Evolutionary conservation across 2,329 filamentous ascomycete genomes (phyloP).

Genomic region (Diaporthe ampelina): DNA sequence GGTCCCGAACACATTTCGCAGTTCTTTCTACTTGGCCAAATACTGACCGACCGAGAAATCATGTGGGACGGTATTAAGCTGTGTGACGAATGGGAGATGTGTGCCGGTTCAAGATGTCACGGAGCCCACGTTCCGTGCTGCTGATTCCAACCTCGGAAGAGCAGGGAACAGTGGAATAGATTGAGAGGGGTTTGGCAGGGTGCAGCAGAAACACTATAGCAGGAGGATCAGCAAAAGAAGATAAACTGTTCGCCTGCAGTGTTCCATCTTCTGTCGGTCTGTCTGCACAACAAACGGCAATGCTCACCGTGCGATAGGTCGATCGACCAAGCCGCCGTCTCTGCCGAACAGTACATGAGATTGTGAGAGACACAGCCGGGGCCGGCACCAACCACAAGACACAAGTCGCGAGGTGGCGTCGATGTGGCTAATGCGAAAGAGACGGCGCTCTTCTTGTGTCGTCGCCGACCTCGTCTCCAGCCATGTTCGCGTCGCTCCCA

Average conservation of each 20-base stretch:
- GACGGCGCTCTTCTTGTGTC: slow-evolving; percentile 4
- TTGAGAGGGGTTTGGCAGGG: neutral
- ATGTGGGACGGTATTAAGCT: neutral
- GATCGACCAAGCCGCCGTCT: neutral
- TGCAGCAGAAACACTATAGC: neutral
- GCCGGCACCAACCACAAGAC: neutral
- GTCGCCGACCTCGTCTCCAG: neutral
- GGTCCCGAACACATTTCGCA: neutral
- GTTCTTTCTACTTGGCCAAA: neutral
- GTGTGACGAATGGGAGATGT: neutral
- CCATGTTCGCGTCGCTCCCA: slow-evolving; percentile 37
- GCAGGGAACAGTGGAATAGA: slow-evolving; percentile 6
- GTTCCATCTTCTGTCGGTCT: neutral
- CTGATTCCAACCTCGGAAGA: neutral
- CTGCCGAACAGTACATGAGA: neutral
- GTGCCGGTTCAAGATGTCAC: neutral
- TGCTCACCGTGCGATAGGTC: neutral
- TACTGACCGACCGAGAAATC: neutral
- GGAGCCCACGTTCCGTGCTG: slow-evolving; percentile 25
- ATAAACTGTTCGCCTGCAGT: neutral
- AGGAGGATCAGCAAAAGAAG: neutral
- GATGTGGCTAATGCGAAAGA: neutral
- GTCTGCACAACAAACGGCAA: neutral
- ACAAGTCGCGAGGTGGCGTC: neutral
- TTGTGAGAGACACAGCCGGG: neutral